These are phyloP conservation scores for Cardamine chenopodiifolia DNA, from an alignment of 345 rosid genomes.

Conservation along the genomic window DNA sequence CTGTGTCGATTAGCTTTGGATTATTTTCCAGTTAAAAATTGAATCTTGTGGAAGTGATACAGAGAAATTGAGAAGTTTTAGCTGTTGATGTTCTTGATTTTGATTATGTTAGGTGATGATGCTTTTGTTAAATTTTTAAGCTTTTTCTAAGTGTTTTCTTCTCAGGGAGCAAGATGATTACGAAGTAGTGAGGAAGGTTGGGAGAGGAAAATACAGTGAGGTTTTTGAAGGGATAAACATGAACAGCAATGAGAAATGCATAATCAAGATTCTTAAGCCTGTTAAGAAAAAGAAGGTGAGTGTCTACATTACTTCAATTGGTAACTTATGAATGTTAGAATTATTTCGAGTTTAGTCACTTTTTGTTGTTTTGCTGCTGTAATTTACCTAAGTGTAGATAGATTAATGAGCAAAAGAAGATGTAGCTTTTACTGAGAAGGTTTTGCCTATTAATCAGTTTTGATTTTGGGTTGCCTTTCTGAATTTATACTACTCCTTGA, in stretches of 20 bases:
- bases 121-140: conserved; percentile 11
- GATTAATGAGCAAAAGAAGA: neutral
- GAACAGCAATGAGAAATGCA: conserved; percentile 65
- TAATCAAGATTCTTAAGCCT: conserved; percentile 90
- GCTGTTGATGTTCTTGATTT: conserved; percentile 2
- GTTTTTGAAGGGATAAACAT: conserved; percentile 83
- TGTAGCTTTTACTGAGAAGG: neutral
- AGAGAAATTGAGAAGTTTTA: neutral
- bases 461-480: conserved; percentile 1
- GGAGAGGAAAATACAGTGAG: conserved; percentile 87
- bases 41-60: conserved; percentile 3
- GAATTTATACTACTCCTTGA: conserved; percentile 21
- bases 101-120: conserved; percentile 5
- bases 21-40: neutral
- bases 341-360: neutral
- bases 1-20: neutral
- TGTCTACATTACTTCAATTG: neutral
- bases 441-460: neutral
- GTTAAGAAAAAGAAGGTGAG: conserved; percentile 86
- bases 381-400: neutral
- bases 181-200: conserved; percentile 87
- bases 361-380: neutral
- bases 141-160: conserved; percentile 24
- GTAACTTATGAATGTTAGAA: neutral
- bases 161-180: conserved; percentile 82